Percentiles rank a stretch among this genome's conserved stretches.
Evolutionary conservation across 192 early-diverging fungal species (phyloP).

Genomic region (Lobosporangium transversale): DNA sequence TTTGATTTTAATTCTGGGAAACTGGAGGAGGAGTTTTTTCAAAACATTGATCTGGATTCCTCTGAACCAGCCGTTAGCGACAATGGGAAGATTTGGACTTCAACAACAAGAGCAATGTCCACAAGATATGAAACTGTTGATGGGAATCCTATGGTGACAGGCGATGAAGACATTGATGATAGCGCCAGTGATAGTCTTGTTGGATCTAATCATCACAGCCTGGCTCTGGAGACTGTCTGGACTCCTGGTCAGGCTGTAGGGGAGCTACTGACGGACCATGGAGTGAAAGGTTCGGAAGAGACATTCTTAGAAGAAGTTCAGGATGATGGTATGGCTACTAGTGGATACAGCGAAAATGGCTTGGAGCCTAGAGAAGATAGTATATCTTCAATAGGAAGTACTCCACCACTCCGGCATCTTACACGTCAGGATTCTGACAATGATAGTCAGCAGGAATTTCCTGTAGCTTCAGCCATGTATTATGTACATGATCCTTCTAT

Average conservation of each 20-base stretch:
- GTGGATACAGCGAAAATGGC: background rate
- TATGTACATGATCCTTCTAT: constrained; percentile 23
- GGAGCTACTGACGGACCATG: constrained; percentile 20
- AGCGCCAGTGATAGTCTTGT: constrained; percentile 34
- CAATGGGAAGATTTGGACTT: no score
- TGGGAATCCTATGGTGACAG: constrained; percentile 63
- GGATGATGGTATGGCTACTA: constrained; percentile 6
- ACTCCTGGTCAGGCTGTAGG: constrained; percentile 8
- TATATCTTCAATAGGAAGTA: background rate
- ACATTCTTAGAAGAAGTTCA: constrained; percentile 12
- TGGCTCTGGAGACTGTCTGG: constrained; percentile 5
- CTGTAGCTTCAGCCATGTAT: constrained; percentile 40
- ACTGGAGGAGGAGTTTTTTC: constrained; percentile 64
- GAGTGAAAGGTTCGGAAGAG: constrained; percentile 9
- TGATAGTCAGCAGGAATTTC: constrained; percentile 33
- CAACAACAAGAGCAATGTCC: no score
- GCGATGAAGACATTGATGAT: constrained; percentile 60
- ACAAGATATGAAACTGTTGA: no score
- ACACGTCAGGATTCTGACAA: constrained; percentile 48
- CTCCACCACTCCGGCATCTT: background rate
- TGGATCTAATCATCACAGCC: no score
- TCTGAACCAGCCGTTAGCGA: background rate
- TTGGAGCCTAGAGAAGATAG: background rate
- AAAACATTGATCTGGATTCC: constrained; percentile 22
- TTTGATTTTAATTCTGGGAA: constrained; percentile 59